These are phyloP conservation scores for Venustampulla echinocandica DNA, from an alignment of 495 filamentous ascomycete genomes.

Conservation along the genomic window DNA sequence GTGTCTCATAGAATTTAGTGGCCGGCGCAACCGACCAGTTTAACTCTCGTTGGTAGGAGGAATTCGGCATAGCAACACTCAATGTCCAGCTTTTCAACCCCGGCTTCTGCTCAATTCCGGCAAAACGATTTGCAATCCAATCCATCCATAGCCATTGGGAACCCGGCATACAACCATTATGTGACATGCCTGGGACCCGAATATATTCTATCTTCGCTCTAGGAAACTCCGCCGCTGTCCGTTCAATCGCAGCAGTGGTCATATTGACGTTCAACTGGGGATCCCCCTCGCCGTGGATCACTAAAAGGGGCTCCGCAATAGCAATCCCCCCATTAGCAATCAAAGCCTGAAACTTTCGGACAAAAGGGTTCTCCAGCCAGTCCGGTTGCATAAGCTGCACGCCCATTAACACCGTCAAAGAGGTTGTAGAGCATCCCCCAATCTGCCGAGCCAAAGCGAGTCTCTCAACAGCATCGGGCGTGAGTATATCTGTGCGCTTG, in stretches of 20 bases:
- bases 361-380: slow-evolving; percentile 18
- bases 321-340: slow-evolving; percentile 23
- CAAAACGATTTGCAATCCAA: slow-evolving; percentile 35
- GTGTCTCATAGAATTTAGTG: background rate
- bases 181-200: slow-evolving; percentile 3
- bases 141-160: slow-evolving; percentile 30
- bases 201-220: slow-evolving; percentile 22
- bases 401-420: slow-evolving; percentile 2
- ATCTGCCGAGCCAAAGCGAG: background rate
- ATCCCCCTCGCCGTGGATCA: slow-evolving; percentile 32
- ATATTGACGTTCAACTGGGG: slow-evolving; percentile 23
- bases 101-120: slow-evolving; percentile 7
- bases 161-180: slow-evolving; percentile 31
- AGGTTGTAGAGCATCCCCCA: slow-evolving; percentile 3
- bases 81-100: background rate
- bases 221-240: slow-evolving; percentile 28
- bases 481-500: slow-evolving; percentile 5
- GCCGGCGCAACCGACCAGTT: background rate
- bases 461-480: slow-evolving; percentile 1
- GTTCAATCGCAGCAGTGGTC: slow-evolving; percentile 21
- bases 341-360: slow-evolving; percentile 20
- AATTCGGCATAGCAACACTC: background rate
- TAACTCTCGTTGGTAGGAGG: background rate
- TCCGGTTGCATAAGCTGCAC: slow-evolving; percentile 20
- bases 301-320: slow-evolving; percentile 36